Evolutionary conservation across 2,329 filamentous ascomycete genomes (phyloP).

Genomic region (Monosporascus sp.): DNA sequence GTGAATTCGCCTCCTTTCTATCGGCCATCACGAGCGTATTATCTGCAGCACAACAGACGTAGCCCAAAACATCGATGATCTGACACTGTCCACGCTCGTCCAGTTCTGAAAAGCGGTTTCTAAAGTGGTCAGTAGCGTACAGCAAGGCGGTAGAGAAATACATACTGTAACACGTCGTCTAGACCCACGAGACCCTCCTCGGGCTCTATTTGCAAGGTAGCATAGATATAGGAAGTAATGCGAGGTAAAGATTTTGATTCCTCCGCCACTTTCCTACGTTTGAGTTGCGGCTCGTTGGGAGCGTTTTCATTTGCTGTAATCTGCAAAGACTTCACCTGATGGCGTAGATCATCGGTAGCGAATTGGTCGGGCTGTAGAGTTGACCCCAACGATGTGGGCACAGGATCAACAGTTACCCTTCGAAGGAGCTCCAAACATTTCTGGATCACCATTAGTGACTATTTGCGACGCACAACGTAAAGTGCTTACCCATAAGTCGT

Average conservation of each 20-base stretch:
- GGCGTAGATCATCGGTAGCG: slow-evolving; percentile 17
- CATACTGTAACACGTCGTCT: slow-evolving; percentile 42
- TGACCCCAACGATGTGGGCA: slow-evolving; percentile 12
- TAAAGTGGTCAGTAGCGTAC: slow-evolving; percentile 26
- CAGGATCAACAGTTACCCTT: slow-evolving; percentile 14
- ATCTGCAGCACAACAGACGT: slow-evolving; percentile 51
- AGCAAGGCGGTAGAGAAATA: slow-evolving; percentile 9
- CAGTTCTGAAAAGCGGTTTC: slow-evolving; percentile 38
- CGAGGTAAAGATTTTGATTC: slow-evolving; percentile 15
- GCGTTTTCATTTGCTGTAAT: slow-evolving; percentile 5
- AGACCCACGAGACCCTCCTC: slow-evolving; percentile 23
- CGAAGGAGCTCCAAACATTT: slow-evolving; percentile 25
- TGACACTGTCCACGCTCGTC: slow-evolving; percentile 46
- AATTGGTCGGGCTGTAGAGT: slow-evolving; percentile 19
- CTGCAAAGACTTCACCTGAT: slow-evolving; percentile 15
- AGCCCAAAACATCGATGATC: slow-evolving; percentile 50
- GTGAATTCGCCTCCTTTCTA: slow-evolving; percentile 1
- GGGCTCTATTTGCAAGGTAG: slow-evolving; percentile 23
- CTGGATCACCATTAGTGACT: slow-evolving; percentile 20
- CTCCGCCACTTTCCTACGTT: slow-evolving; percentile 26
- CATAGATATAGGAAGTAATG: slow-evolving; percentile 19
- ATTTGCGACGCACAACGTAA: slow-evolving; percentile 1
- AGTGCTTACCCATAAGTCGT: slow-evolving; percentile 37
- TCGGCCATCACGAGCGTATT: slow-evolving; percentile 32
- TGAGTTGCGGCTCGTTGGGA: slow-evolving; percentile 18